These are phyloP conservation scores for Aspergillus quadrilineatus DNA, from an alignment of 2,329 filamentous ascomycete genomes.

Conservation along the genomic window DNA sequence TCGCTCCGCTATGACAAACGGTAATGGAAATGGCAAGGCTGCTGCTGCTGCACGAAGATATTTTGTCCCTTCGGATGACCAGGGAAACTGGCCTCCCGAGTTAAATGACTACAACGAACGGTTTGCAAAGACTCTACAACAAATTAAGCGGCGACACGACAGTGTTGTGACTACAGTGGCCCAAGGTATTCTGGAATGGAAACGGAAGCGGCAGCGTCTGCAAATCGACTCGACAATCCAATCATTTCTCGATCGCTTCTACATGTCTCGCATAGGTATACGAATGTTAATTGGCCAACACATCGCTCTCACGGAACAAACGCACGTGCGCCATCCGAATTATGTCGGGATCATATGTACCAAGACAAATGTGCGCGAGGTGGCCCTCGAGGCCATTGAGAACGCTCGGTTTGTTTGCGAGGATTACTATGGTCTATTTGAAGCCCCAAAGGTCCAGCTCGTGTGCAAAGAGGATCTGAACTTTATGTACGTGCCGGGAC, in stretches of 20 bases:
- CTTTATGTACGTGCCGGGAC: slow-evolving; percentile 99
- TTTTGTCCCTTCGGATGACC: slow-evolving; percentile 88
- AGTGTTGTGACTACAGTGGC: slow-evolving; percentile 97
- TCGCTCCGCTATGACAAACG: slow-evolving; percentile 50
- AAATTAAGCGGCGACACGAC: slow-evolving; percentile 94
- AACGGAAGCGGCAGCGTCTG: slow-evolving; percentile 92
- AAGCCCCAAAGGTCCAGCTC: slow-evolving; percentile 93
- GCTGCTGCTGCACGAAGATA: slow-evolving; percentile 63
- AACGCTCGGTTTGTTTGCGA: slow-evolving; percentile 99
- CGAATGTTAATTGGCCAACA: slow-evolving; percentile 99
- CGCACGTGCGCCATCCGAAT: slow-evolving; percentile 80
- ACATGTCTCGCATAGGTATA: slow-evolving; percentile 99
- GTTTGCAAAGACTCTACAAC: slow-evolving; percentile 84
- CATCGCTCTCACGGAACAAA: slow-evolving; percentile 93
- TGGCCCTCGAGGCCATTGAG: slow-evolving; percentile 95
- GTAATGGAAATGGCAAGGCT: slow-evolving; percentile 53
- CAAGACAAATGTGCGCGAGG: slow-evolving; percentile 91
- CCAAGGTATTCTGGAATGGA: slow-evolving; percentile 97
- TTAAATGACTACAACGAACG: slow-evolving; percentile 89
- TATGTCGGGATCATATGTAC: slow-evolving; percentile 99
- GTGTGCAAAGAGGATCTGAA: slow-evolving; percentile 91
- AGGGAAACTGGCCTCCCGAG: slow-evolving; percentile 87
- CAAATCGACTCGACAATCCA: slow-evolving; percentile 98
- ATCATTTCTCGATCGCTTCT: slow-evolving; percentile 96
- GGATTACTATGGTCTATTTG: slow-evolving; percentile 96